These are phyloP conservation scores for Polyporus arcularius DNA, from an alignment of 768 basidiomycete species.

Conservation along the genomic window DNA sequence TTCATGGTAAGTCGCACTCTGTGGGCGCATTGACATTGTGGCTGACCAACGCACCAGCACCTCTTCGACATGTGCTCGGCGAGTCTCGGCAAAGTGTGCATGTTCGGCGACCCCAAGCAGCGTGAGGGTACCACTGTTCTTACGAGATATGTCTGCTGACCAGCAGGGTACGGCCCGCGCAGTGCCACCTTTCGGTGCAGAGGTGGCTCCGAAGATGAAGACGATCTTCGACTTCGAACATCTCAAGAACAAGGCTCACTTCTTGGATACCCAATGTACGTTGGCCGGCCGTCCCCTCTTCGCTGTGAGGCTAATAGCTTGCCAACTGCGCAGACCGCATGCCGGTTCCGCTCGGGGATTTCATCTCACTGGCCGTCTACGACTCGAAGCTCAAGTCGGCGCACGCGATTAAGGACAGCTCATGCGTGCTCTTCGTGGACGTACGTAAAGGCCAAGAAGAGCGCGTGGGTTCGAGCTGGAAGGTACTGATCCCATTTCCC, in stretches of 20 bases:
- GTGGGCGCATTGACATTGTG: neutral
- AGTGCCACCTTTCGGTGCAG: constrained; percentile 40
- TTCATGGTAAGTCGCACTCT: constrained; percentile 6
- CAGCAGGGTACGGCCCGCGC: neutral
- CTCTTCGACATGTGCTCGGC: constrained; percentile 32
- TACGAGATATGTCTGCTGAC: neutral
- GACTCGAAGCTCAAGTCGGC: constrained; percentile 25
- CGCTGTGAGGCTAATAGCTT: neutral
- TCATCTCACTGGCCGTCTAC: constrained; percentile 37
- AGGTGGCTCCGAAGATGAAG: constrained; percentile 28
- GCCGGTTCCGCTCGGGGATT: constrained; percentile 33
- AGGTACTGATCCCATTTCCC: constrained; percentile 18
- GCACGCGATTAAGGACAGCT: constrained; percentile 12
- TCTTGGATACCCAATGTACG: constrained; percentile 39
- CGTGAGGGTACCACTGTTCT: neutral
- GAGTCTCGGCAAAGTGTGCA: constrained; percentile 35
- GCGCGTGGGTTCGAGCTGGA: constrained; percentile 39
- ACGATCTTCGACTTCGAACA: constrained; percentile 38
- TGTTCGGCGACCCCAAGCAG: constrained; percentile 6
- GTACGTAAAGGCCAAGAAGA: constrained; percentile 41
- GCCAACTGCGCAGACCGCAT: constrained; percentile 33
- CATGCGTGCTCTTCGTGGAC: constrained; percentile 41
- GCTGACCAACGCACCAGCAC: constrained; percentile 11
- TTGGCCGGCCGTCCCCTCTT: neutral
- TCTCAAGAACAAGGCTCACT: constrained; percentile 24